Base-by-base conservation (phyloP, 768 basidiomycete genomes). In the Rhodosporidiobolus odoratus region DNA sequence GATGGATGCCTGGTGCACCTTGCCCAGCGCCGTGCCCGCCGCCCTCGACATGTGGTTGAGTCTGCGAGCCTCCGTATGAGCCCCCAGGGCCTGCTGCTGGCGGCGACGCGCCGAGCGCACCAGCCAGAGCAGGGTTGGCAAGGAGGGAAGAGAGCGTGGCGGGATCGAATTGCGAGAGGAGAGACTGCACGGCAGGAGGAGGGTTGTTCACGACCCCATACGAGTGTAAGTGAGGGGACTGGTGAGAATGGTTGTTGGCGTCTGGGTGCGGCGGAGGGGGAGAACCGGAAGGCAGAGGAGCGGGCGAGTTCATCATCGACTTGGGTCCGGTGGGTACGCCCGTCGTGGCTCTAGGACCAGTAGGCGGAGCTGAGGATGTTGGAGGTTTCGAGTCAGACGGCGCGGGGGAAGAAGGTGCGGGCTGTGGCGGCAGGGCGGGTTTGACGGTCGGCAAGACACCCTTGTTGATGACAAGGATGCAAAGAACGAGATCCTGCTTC, bases 401-500 rank as follows among this genome's bases (percentile, higher is more conserved):
- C n/a, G 37, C 53, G 21, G 34, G 37, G 38, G 41, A 12, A 12
- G 41, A n/a, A 40, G 56, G 3, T 12, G 56, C 7, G n/a, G 50
- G 13, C 30, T 38, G 40, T 3, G n/a, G 47, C 35, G 58, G 58
- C 43, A 57, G 56, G 19, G 23, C 30, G 10, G 64, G 32, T 25
- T 65, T 52, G 65, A 69, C 57, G 3, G 65, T 70, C 19, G 67
- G 72, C 4, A 74, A 37, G 8, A 30, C 64, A 4, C 74, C 91
- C 79, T 88, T 92, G 75, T 84, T 85, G 25, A 93, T 82, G n/a
- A 95, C 84, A 86, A 90, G 92, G 21, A 94, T 86, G 32, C 89
- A 89, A 53, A 95, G 81, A 47, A 95, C 83, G 69, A 86, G 86
- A 77, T 90, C 85, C 4, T 80, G 78, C n/a, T 79, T 83, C 37